phyloP scores from a whole-genome alignment of 305 asterid species.

The Rubia occidens region DNA sequence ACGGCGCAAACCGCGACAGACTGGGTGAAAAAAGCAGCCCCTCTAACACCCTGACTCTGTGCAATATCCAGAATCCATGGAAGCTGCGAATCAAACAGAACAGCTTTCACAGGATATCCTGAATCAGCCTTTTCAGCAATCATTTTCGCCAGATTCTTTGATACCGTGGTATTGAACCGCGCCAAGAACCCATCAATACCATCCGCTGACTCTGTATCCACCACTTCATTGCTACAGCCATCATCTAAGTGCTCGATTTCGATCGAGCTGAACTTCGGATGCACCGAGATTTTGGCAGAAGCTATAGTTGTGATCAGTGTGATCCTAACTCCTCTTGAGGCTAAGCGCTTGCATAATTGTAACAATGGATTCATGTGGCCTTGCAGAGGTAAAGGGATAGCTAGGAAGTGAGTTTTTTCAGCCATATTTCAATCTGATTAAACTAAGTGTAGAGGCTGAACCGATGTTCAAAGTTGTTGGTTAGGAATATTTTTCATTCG shows the following conservation, averaged over 20 bases:
- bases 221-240: neutral
- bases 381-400: conserved; percentile 29
- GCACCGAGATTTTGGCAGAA: neutral
- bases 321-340: conserved; percentile 23
- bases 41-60: conserved; percentile 22
- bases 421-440: conserved; percentile 7
- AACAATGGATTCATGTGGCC: conserved; percentile 38
- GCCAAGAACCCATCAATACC: neutral
- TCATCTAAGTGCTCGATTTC: conserved; percentile 14
- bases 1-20: conserved; percentile 16
- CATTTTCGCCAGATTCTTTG: conserved; percentile 13
- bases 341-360: conserved; percentile 28
- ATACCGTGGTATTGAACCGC: conserved; percentile 7
- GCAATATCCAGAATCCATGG: conserved; percentile 29
- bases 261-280: conserved; percentile 14
- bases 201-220: conserved; percentile 8
- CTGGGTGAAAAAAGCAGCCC: conserved; percentile 25
- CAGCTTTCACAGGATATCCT: conserved; percentile 7
- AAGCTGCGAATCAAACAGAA: conserved; percentile 26
- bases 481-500: too few relatives aligned
- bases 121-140: conserved; percentile 12
- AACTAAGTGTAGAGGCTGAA: neutral
- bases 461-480: neutral
- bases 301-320: conserved; percentile 20
- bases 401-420: conserved; percentile 19